Base-by-base conservation (phyloP, 352 stramenopile genomes). In the Pythium chondricola region DNA sequence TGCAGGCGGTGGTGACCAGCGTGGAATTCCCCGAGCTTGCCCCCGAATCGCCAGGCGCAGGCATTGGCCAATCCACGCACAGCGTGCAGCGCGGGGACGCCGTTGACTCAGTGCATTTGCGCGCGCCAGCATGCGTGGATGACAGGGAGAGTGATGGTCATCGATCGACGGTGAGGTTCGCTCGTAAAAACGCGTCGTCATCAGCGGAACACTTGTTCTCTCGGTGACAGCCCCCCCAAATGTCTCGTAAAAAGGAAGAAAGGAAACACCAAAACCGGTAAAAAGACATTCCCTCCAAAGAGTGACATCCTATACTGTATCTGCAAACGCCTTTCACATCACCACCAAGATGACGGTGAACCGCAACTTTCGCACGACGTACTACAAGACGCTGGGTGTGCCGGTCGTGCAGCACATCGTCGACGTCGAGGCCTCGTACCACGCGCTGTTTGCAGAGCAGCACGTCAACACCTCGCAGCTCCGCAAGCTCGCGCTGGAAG, bases 311-410 rank as follows among this genome's bases (percentile, higher is more conserved):
- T n/a, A n/a, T 33, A 33, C 29, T 13, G 29, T 33, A 13, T 33
- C 29, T 33, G 29, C 8, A 33, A 8, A 8, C 29, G 8, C 29
- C 7, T 13, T 33, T 33, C 29, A 33, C n/a, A n/a, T n/a, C n/a
- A n/a, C n/a, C n/a, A n/a, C n/a, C n/a, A n/a, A 51, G 11, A 90
- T 89, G 80, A 56, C 77, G 48, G 52, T 86, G 40, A 86, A 59
- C 50, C 61, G 71, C 45, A 92, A 92, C 59, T 88, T 93, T 61
- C 78, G 78, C 35, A 88, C 75, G 59, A 89, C 78, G 31, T 93
- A 93, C 58, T 93, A 93, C 63, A 93, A 93, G 69, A 93, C 76
- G 57, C 65, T 93, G 42, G 82, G 82, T 37, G 82, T 93, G 48
- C 81, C 81, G 7, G 75, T 92, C 35, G 74, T 90, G 58, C 81